A percentile compares a stretch with the other conserved stretches of the same genome.
Conservation (phyloP, 257 asterid genomes). For the Paulownia fortunei region DNA sequence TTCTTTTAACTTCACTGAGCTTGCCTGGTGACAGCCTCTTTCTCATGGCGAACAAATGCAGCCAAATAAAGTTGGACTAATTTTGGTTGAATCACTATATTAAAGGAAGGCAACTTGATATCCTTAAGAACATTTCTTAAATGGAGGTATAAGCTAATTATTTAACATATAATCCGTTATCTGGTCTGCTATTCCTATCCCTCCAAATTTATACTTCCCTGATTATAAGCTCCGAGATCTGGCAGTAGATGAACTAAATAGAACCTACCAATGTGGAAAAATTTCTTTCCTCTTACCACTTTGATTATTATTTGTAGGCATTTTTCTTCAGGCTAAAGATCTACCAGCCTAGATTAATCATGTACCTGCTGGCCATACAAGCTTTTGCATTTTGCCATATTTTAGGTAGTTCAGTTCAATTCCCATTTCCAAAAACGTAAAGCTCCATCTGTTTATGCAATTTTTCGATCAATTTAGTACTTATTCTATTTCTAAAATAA, state of each 20-base stretch:
- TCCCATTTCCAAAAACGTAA: too few species aligned
- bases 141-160: too few species aligned
- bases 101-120: neutral
- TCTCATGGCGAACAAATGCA: neutral
- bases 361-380: neutral
- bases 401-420: too few species aligned
- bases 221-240: too few species aligned
- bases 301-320: too few species aligned
- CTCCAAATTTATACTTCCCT: too few species aligned
- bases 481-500: neutral
- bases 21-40: neutral
- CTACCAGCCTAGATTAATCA: neutral
- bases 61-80: neutral
- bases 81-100: neutral
- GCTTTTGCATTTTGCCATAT: neutral
- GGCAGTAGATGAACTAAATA: too few species aligned
- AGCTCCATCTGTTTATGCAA: neutral
- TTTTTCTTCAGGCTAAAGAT: too few species aligned
- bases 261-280: too few species aligned
- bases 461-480: neutral
- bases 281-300: too few species aligned
- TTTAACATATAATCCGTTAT: too few species aligned
- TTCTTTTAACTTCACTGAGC: neutral
- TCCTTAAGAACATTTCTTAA: neutral
- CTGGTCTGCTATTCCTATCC: too few species aligned